A percentile compares a stretch with the other conserved stretches of the same genome.
Conservation (phyloP, 2,329 filamentous ascomycete genomes). For the Drechslera avenae region DNA sequence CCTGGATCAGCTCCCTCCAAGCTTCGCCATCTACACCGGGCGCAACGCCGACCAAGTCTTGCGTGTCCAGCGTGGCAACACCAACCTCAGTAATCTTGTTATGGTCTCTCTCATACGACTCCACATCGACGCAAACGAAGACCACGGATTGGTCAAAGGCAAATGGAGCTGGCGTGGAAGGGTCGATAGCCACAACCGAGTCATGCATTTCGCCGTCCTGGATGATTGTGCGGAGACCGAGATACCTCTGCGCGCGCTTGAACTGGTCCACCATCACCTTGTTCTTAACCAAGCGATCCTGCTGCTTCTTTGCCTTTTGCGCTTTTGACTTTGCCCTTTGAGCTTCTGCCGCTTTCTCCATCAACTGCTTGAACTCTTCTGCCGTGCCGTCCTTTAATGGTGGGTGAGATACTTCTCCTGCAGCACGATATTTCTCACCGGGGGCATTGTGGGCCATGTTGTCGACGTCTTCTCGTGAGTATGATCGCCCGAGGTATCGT, state of each 20-base stretch:
- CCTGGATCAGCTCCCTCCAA: constrained; percentile 71
- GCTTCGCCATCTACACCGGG: constrained; percentile 66
- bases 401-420: constrained; percentile 25
- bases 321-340: constrained; percentile 57
- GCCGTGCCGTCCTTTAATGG: constrained; percentile 47
- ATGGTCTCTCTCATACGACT: constrained; percentile 74
- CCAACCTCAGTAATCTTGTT: constrained; percentile 82
- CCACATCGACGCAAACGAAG: constrained; percentile 81
- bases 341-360: constrained; percentile 58
- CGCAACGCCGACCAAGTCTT: constrained; percentile 58
- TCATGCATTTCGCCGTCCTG: not conserved
- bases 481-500: constrained; percentile 67
- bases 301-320: constrained; percentile 56
- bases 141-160: constrained; percentile 59
- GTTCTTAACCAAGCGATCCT: constrained; percentile 57
- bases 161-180: constrained; percentile 26
- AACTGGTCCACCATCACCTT: constrained; percentile 61
- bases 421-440: constrained; percentile 13
- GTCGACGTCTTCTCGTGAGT: constrained; percentile 53
- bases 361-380: constrained; percentile 59
- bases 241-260: constrained; percentile 69
- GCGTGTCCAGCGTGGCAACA: constrained; percentile 78
- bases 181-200: constrained; percentile 22
- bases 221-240: constrained; percentile 65
- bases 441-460: constrained; percentile 38